Conservation (phyloP, 164 flowering plant genomes). For the Kalanchoe fedtschenkoi region DNA sequence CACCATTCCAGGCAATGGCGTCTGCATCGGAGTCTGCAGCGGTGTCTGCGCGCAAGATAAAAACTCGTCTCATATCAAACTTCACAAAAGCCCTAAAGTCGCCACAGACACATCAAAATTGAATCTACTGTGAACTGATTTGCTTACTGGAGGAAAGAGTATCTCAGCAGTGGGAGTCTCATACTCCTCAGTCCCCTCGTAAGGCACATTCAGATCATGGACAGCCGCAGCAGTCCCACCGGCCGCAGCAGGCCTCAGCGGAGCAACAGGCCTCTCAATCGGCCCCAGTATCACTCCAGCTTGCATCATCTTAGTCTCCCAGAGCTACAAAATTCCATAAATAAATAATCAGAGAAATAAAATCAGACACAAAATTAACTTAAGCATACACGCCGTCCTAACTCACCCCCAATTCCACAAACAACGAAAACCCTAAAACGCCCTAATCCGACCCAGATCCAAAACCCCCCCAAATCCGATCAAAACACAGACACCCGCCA, state of each 20-base stretch:
- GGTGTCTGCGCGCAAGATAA: conserved; percentile 44
- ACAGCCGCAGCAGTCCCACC: conserved; percentile 45
- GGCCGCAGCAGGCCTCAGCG: conserved; percentile 20
- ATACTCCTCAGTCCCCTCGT: conserved; percentile 87
- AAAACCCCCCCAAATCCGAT: not conserved
- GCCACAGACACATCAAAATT: no score
- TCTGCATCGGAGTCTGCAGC: conserved; percentile 54
- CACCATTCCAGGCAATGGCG: conserved; percentile 26
- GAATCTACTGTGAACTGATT: no score
- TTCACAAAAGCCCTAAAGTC: not conserved
- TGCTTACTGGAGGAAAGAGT: conserved; percentile 89
- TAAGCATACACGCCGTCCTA: not conserved
- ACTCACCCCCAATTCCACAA: not conserved
- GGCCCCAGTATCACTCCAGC: conserved; percentile 66
- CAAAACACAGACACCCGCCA: no score
- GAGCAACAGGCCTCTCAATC: conserved; percentile 41
- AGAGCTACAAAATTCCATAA: conserved; percentile 28
- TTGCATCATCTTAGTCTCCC: conserved; percentile 92
- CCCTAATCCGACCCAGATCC: not conserved
- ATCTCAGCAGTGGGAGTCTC: conserved; percentile 97
- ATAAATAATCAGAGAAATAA: not conserved
- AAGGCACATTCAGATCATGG: conserved; percentile 91
- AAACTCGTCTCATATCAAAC: not conserved
- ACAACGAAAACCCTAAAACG: not conserved
- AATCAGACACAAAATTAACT: conserved; percentile 2